Evolutionary conservation across 163 green algal genomes (phyloP).

Genomic region (Chlorella variabilis): DNA sequence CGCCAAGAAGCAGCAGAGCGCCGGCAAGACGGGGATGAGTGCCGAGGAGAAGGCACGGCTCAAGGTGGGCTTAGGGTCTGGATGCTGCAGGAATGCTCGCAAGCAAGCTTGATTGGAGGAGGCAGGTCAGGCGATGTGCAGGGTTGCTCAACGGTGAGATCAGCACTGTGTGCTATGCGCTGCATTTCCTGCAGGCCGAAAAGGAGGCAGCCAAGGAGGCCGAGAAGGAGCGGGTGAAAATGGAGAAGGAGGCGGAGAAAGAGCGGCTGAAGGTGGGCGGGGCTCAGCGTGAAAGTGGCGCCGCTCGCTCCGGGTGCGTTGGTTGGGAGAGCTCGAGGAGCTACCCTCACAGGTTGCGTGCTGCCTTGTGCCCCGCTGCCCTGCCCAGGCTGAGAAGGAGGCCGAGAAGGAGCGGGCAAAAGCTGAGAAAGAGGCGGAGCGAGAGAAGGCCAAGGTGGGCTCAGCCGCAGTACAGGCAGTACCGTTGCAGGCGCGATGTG

Average conservation of each 20-base stretch:
- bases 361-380: no score
- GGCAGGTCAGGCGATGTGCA: no score
- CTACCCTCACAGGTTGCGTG: no score
- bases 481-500: neutral
- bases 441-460: conserved; percentile 14
- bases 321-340: no score
- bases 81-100: no score
- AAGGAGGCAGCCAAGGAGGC: conserved; percentile 10
- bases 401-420: conserved; percentile 31
- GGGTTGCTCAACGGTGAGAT: no score
- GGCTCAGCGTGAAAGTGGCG: neutral
- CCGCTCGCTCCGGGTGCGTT: neutral
- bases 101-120: no score
- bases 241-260: conserved; percentile 28
- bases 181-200: neutral
- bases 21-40: conserved; percentile 1
- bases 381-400: conserved; percentile 26
- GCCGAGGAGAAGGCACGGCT: conserved; percentile 32
- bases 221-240: neutral
- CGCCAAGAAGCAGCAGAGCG: conserved; percentile 6
- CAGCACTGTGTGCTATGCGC: no score
- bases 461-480: neutral
- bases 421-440: conserved; percentile 32
- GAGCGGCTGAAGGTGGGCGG: conserved; percentile 25
- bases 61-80: neutral